These are phyloP conservation scores for Haematococcus lacustris DNA, from an alignment of 139 green algal species.

Conservation along the genomic window DNA sequence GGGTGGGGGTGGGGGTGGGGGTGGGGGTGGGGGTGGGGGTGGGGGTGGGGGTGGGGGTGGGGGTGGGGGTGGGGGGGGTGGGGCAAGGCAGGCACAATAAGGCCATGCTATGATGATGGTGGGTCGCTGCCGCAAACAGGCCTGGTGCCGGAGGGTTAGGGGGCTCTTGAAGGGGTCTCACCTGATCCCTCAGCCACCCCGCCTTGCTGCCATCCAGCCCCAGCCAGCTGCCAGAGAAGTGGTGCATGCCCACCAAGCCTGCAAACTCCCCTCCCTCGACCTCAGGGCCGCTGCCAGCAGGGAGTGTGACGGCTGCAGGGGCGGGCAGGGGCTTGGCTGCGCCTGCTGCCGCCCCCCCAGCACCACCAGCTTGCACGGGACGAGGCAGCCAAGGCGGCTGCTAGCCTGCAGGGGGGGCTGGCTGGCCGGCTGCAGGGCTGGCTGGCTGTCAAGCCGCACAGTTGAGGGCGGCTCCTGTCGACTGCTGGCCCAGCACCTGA, in stretches of 20 bases:
- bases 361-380: background rate
- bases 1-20: too few species aligned
- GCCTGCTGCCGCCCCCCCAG: background rate
- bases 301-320: background rate
- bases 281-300: background rate
- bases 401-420: background rate
- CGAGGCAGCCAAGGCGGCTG: background rate
- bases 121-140: background rate
- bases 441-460: too few species aligned
- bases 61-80: too few species aligned
- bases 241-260: conserved; percentile 20
- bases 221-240: conserved; percentile 31
- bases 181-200: conserved; percentile 7
- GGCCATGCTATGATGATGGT: background rate
- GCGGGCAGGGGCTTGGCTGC: background rate
- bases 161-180: background rate
- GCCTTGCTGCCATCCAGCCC: conserved; percentile 25
- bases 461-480: too few species aligned
- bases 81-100: background rate
- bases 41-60: too few species aligned
- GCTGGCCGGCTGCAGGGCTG: too few species aligned
- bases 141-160: background rate
- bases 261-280: background rate
- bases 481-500: too few species aligned
- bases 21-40: too few species aligned